Base-by-base conservation (phyloP, 345 rosid species). In the Heritiera littoralis region DNA sequence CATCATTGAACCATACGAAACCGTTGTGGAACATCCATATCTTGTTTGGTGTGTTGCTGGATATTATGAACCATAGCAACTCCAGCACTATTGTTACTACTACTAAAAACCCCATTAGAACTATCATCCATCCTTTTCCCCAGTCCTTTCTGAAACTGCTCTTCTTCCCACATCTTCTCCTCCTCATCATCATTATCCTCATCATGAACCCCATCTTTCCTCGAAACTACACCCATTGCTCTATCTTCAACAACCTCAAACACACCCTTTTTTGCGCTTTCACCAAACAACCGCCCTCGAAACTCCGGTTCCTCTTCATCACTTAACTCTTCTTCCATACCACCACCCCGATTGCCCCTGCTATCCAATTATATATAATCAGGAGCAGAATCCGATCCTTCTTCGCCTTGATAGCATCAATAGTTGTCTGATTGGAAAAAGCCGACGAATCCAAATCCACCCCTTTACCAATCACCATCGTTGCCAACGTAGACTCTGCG, bases 301-400 rank as follows among this genome's bases (percentile, higher is more conserved):
- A 88, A 90, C 78, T 90, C 98, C 0, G 84, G 87, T 76, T 94
- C 90, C 78, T 94, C 98, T 56, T 93, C 98, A 43, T 94, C 98
- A 15, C 98, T 94, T 78, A 90, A 74, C 14, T 84, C 97, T 72
- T 89, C 97, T 17, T 70, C 80, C 9, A 85, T 82, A 18, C 80
- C 85, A 66, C 73, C 45, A 9, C 69, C 87, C 20, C 78, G 84
- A 6, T 86, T 76, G 63, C 85, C 80, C 51, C 90, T 86, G 23
- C 86, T 84, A 77, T 93, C 97, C 80, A 94, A 80, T 0, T 94
- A 86, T 41, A 94, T 94, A 72, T 52, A 52, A 52, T 52, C 56
- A 52, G 18, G 18, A 13, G 56, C 56, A 52, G 56, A 87, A 83
- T 52, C 61, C 87, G 86, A 73, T 93, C 98, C 75, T 87, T 89